Base-by-base conservation (phyloP, 768 basidiomycete genomes). In the Russula virescens region DNA sequence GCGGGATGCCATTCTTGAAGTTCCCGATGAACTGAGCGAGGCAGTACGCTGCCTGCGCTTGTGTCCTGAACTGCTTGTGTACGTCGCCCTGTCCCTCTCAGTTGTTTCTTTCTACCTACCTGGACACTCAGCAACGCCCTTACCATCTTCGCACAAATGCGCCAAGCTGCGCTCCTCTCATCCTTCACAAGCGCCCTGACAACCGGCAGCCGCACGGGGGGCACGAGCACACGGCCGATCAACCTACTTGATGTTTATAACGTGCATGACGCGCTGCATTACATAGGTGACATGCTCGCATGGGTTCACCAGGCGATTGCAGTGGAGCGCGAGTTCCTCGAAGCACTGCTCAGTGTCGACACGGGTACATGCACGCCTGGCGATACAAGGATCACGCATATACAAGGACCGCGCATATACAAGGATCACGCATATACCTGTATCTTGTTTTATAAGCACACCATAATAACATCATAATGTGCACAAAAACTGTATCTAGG, bases 271-370 rank as follows among this genome's bases (percentile, higher is more conserved):
- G 96, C 97, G 0, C 81, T 94, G 67, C 86, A 96, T 35, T 99
- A 99, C 71, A 86, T 96, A 14, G 97, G 97, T 14, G 96, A 98
- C 74, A 98, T 98, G 91, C 84, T 98, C 9, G 96, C 95, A 0
- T 98, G 96, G 96, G 87, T 98, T 0, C 96, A 99, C 74, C 96
- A 98, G 65, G 83, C 89, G 0, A 93, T 97, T 63, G 97, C 97
- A 0, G 90, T 89, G 1, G 97, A 99, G 70, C 87, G 87, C 48
- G 97, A 98, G 75, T 94, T 95, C 69, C 80, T 99, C 23, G 94
- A 98, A 69, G 80, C 84, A 38, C 73, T 98, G 26, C 98, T 98
- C 65, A 88, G 83, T 7, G 69, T 94, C 54, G 81, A 76, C 43
- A 83, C 85, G 58, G 78, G 66, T 13, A 35, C 72, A 63, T 74